phyloP scores from a whole-genome alignment of 805 yeast species.

The Saccharomycodes ludwigii region DNA sequence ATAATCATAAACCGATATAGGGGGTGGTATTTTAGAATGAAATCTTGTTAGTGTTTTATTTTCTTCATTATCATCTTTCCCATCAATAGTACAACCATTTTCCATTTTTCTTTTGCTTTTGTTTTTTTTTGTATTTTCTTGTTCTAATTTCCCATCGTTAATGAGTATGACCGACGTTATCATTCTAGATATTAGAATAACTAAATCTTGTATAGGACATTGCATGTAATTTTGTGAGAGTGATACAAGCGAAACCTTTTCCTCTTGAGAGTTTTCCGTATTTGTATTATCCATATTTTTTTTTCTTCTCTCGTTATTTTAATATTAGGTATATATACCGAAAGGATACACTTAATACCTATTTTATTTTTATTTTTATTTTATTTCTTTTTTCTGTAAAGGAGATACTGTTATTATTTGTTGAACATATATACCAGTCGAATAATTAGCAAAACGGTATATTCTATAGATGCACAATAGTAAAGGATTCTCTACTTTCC shows the following conservation, averaged over 20 bases:
- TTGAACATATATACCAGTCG: no score
- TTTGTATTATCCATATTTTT: no score
- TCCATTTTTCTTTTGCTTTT: slow-evolving; percentile 23
- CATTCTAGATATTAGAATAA: slow-evolving; percentile 68
- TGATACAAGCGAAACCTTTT: slow-evolving; percentile 12
- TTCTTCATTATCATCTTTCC: slow-evolving; percentile 10
- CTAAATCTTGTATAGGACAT: slow-evolving; percentile 59
- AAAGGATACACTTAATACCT: no score
- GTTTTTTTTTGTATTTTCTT: slow-evolving; percentile 13
- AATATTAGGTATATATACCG: no score
- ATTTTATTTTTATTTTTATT: no score
- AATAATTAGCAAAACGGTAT: no score
- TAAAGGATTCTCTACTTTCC: no score
- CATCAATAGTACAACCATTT: background rate
- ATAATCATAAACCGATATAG: slow-evolving; percentile 69
- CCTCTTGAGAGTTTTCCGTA: no score
- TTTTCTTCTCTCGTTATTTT: no score
- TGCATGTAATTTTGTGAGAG: slow-evolving; percentile 37
- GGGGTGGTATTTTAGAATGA: slow-evolving; percentile 89
- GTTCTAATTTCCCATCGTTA: slow-evolving; percentile 41
- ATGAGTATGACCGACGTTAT: slow-evolving; percentile 57
- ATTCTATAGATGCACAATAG: no score
- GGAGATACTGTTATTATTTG: no score
- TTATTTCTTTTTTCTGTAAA: no score
- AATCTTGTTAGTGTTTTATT: slow-evolving; percentile 77